Conservation (phyloP, 1,284 basidiomycete species). For the Ceraceosorus guamensis region DNA sequence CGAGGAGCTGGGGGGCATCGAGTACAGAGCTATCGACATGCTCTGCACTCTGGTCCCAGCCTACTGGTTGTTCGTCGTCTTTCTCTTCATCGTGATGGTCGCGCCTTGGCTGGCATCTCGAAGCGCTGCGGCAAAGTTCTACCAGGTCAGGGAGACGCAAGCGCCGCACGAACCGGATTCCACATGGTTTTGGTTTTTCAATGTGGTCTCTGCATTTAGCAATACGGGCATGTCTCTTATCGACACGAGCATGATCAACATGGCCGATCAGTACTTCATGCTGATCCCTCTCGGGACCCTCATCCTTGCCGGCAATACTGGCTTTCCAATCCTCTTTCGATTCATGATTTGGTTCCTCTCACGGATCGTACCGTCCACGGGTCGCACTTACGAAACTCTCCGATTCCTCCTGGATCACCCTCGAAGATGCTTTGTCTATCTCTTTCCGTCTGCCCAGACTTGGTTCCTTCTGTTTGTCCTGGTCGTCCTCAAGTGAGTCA, state of each 20-base stretch:
- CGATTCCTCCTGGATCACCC: constrained; percentile 92
- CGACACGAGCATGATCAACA: constrained; percentile 77
- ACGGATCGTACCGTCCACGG: constrained; percentile 59
- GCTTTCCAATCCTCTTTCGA: constrained; percentile 52
- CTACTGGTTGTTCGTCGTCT: constrained; percentile 23
- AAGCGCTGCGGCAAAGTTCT: constrained; percentile 24
- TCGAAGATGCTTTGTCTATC: constrained; percentile 83
- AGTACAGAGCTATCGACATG: constrained; percentile 78
- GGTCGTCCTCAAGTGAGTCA: constrained; percentile 56
- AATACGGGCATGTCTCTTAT: constrained; percentile 81
- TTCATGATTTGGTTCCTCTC: constrained; percentile 60
- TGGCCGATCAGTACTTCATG: constrained; percentile 76
- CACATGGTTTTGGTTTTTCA: constrained; percentile 72
- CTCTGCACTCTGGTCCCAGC: constrained; percentile 53
- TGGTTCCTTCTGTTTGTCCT: constrained; percentile 75
- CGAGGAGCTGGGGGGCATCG: constrained; percentile 86
- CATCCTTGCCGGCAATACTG: constrained; percentile 84
- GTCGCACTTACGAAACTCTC: constrained; percentile 68
- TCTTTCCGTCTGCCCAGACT: constrained; percentile 84
- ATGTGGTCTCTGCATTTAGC: constrained; percentile 77
- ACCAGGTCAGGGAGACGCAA: constrained; percentile 32
- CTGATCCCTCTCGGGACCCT: constrained; percentile 59
- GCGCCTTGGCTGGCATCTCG: constrained; percentile 40
- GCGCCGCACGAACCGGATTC: constrained; percentile 47
- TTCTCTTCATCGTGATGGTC: constrained; percentile 27